These are phyloP conservation scores for Dictyostelium firmibasis DNA, from an alignment of 78 protist genomes.

Conservation along the genomic window DNA sequence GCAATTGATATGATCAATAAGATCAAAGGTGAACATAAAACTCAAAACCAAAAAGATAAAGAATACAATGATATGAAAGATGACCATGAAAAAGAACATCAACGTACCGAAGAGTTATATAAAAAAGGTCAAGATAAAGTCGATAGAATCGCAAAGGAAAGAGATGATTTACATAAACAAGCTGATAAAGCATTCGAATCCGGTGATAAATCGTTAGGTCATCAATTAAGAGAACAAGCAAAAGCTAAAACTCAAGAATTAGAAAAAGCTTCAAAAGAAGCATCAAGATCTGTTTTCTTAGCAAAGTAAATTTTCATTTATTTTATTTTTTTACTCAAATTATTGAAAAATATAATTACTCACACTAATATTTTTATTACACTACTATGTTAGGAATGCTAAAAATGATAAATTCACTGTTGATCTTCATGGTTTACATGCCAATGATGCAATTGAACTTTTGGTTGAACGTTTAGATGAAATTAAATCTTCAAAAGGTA, in stretches of 20 bases:
- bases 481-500: slow-evolving; percentile 31
- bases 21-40: not conserved
- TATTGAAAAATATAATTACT: too few species aligned
- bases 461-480: slow-evolving; percentile 48
- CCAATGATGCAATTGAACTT: slow-evolving; percentile 33
- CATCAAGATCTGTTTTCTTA: slow-evolving; percentile 25
- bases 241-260: slow-evolving; percentile 14
- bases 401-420: slow-evolving; percentile 61
- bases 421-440: slow-evolving; percentile 72
- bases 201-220: slow-evolving; percentile 66
- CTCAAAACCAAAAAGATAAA: slow-evolving; percentile 23
- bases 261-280: slow-evolving; percentile 57
- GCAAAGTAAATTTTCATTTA: slow-evolving; percentile 36
- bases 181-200: slow-evolving; percentile 51
- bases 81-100: slow-evolving; percentile 72
- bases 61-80: slow-evolving; percentile 30
- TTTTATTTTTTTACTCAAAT: too few species aligned
- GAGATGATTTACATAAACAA: slow-evolving; percentile 38
- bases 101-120: slow-evolving; percentile 65
- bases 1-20: slow-evolving; percentile 38
- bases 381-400: slow-evolving; percentile 32
- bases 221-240: slow-evolving; percentile 47
- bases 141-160: slow-evolving; percentile 31
- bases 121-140: slow-evolving; percentile 58
- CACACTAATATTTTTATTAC: too few species aligned